These are phyloP conservation scores for Amanita molliuscula DNA, from an alignment of 768 basidiomycete genomes.

Conservation along the genomic window DNA sequence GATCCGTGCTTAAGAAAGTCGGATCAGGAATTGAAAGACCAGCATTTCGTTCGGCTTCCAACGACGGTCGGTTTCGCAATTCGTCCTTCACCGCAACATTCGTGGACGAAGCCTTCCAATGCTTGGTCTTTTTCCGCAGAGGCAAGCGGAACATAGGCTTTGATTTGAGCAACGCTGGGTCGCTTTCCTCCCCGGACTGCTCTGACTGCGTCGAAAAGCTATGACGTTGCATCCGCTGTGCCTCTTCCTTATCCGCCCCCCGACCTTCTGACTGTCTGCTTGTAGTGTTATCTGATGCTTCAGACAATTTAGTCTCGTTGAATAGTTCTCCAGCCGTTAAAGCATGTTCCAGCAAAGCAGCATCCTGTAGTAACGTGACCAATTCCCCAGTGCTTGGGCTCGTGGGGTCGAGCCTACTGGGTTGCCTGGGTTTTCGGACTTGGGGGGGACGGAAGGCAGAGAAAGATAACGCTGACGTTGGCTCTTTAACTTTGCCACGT, in stretches of 20 bases:
- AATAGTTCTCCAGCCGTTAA: conserved; percentile 40
- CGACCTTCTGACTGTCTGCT: conserved; percentile 1
- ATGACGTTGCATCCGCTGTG: not conserved
- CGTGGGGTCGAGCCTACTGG: conserved; percentile 23
- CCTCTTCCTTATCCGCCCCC: not conserved
- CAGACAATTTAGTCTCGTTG: conserved; percentile 17
- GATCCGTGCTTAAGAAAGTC: not conserved
- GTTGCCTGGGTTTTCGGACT: conserved; percentile 18
- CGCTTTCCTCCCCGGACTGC: conserved; percentile 15
- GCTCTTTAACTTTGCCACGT: conserved; percentile 41
- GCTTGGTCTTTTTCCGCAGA: conserved; percentile 12
- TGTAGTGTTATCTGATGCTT: conserved; percentile 6
- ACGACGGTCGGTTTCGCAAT: not conserved
- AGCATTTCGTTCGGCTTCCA: conserved; percentile 1
- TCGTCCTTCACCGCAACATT: conserved; percentile 7
- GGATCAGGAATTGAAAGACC: not conserved
- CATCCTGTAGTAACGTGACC: conserved; percentile 42
- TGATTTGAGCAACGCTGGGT: conserved; percentile 17
- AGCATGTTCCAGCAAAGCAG: conserved; percentile 45
- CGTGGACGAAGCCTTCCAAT: conserved; percentile 15
- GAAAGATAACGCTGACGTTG: conserved; percentile 14
- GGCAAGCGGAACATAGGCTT: conserved; percentile 25
- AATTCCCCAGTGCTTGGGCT: conserved; percentile 46
- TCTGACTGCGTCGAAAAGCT: conserved; percentile 2
- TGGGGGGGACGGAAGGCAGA: conserved; percentile 20